These are phyloP conservation scores for Viola pubescens DNA, from an alignment of 441 rosid genomes.

Conservation along the genomic window DNA sequence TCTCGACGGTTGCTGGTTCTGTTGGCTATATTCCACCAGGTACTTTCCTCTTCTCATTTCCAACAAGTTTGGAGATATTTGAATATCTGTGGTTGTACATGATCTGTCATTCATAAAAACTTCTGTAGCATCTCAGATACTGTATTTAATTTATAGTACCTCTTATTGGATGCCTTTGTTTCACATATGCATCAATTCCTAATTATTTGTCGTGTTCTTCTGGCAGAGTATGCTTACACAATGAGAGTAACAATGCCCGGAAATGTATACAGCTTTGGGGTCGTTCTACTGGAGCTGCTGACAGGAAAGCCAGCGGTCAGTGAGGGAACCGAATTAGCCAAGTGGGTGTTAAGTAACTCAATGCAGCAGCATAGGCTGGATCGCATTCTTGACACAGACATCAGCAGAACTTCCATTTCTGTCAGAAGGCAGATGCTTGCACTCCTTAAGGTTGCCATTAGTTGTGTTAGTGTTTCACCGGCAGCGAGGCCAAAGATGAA, in stretches of 20 bases:
- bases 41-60: slow-evolving; percentile 12
- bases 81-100: slow-evolving; percentile 1
- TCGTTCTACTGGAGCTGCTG: slow-evolving; percentile 66
- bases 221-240: slow-evolving; percentile 84
- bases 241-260: slow-evolving; percentile 87
- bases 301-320: slow-evolving; percentile 73
- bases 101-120: neutral
- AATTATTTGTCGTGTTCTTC: neutral
- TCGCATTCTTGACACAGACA: slow-evolving; percentile 53
- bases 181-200: neutral
- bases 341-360: slow-evolving; percentile 55
- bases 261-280: slow-evolving; percentile 77
- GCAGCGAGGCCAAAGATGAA: slow-evolving; percentile 80
- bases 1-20: slow-evolving; percentile 77
- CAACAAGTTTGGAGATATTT: neutral
- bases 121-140: neutral
- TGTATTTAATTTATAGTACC: neutral
- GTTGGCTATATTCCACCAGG: slow-evolving; percentile 88
- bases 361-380: slow-evolving; percentile 39
- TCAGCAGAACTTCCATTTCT: slow-evolving; percentile 47
- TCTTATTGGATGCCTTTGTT: neutral
- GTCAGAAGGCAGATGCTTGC: slow-evolving; percentile 67
- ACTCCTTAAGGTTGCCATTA: slow-evolving; percentile 60
- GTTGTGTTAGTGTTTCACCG: slow-evolving; percentile 57
- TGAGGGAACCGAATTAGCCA: slow-evolving; percentile 64